phyloP scores from a whole-genome alignment of 2,329 filamentous ascomycete species.

The Blastomyces parvus region DNA sequence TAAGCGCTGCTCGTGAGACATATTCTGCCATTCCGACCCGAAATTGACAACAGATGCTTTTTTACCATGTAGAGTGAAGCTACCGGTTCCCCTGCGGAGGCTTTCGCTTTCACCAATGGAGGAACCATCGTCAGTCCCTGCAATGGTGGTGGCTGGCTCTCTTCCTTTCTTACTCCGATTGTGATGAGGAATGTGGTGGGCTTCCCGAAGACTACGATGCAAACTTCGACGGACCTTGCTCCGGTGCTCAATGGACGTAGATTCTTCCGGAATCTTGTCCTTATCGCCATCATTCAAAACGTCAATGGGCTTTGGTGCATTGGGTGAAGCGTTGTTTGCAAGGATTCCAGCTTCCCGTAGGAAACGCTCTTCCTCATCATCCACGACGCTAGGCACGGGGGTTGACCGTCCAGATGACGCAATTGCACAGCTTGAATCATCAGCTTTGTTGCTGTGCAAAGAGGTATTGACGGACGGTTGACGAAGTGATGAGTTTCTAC shows the following conservation, averaged over 20 bases:
- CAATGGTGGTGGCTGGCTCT: slow-evolving; percentile 56
- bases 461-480: slow-evolving; percentile 33
- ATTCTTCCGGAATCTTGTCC: slow-evolving; percentile 32
- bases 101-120: slow-evolving; percentile 50
- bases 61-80: slow-evolving; percentile 94
- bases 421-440: slow-evolving; percentile 27
- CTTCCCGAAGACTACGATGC: slow-evolving; percentile 79
- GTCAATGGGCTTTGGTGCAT: slow-evolving; percentile 34
- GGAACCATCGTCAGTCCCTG: slow-evolving; percentile 43
- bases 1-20: slow-evolving; percentile 63
- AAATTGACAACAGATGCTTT: slow-evolving; percentile 98
- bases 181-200: slow-evolving; percentile 55
- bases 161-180: slow-evolving; percentile 68
- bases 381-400: slow-evolving; percentile 36
- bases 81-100: slow-evolving; percentile 68
- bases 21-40: slow-evolving; percentile 75
- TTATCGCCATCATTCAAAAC: slow-evolving; percentile 36
- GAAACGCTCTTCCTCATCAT: slow-evolving; percentile 59
- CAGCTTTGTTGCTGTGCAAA: slow-evolving; percentile 24
- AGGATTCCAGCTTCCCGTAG: slow-evolving; percentile 59
- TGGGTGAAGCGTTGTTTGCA: slow-evolving; percentile 38
- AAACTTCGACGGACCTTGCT: slow-evolving; percentile 72
- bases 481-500: slow-evolving; percentile 25
- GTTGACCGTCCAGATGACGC: slow-evolving; percentile 29
- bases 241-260: slow-evolving; percentile 44